A percentile compares a stretch with the other conserved stretches of the same genome.
phyloP scores from a whole-genome alignment of 176 grass and related monocot genomes.

The Ensete ventricosum region DNA sequence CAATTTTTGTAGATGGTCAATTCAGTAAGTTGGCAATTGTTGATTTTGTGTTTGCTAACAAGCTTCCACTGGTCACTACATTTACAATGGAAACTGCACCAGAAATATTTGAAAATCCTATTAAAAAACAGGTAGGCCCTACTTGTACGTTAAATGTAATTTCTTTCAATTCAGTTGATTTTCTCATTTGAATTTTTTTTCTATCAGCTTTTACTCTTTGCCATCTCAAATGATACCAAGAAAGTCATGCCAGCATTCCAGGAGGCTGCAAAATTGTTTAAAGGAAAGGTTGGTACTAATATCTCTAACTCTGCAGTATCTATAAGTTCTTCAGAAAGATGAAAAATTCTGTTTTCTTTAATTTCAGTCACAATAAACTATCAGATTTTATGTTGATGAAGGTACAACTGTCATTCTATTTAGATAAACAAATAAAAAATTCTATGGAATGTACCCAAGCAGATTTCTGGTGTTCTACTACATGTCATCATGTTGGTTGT shows the following conservation, averaged over 20 bases:
- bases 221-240: slow-evolving; percentile 52
- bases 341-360: neutral
- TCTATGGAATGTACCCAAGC: neutral
- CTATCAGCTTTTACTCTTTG: slow-evolving; percentile 70
- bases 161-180: neutral
- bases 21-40: slow-evolving; percentile 56
- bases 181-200: slow-evolving; percentile 3
- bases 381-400: neutral
- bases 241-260: slow-evolving; percentile 57
- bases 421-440: neutral
- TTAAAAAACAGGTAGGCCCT: slow-evolving; percentile 67
- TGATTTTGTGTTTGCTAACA: slow-evolving; percentile 75
- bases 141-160: neutral
- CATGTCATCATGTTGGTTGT: neutral
- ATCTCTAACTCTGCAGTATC: neutral
- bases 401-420: neutral
- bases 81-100: slow-evolving; percentile 69
- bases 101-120: slow-evolving; percentile 79
- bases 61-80: slow-evolving; percentile 66
- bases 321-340: slow-evolving; percentile 2
- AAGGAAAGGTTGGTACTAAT: slow-evolving; percentile 64
- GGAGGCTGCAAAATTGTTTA: slow-evolving; percentile 79
- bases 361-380: neutral
- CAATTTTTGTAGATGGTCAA: slow-evolving; percentile 49
- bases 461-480: neutral